These are phyloP conservation scores for Goffeauzyma gilvescens DNA, from an alignment of 768 basidiomycete species.

Conservation along the genomic window DNA sequence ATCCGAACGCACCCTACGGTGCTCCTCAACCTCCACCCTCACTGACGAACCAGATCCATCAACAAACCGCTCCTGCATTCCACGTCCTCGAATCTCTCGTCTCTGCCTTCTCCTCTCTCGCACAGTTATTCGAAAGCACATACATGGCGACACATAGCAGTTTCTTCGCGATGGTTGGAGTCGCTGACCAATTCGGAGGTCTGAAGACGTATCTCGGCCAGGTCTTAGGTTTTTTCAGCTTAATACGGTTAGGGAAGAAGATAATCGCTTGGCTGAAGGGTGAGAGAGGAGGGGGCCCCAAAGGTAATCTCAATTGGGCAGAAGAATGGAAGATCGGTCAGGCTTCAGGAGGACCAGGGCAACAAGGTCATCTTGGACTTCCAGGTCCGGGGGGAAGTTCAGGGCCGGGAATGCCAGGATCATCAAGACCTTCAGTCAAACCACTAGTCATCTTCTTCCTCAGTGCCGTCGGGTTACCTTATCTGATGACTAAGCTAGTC, in stretches of 20 bases:
- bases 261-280: constrained; percentile 50
- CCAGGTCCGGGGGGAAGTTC: background rate
- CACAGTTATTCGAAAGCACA: constrained; percentile 92
- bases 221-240: constrained; percentile 76
- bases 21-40: constrained; percentile 37
- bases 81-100: constrained; percentile 84
- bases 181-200: constrained; percentile 83
- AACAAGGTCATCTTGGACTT: constrained; percentile 20
- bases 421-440: constrained; percentile 48
- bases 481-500: constrained; percentile 77
- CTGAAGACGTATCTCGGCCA: constrained; percentile 82
- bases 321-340: constrained; percentile 19
- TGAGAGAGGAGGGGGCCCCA: constrained; percentile 19
- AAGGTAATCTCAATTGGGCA: constrained; percentile 20
- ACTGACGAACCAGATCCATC: constrained; percentile 70
- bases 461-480: constrained; percentile 80
- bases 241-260: constrained; percentile 39
- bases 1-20: constrained; percentile 8
- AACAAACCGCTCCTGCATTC: constrained; percentile 80
- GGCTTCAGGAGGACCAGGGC: constrained; percentile 3
- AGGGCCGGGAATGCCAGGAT: too few species aligned
- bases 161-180: constrained; percentile 77
- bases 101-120: constrained; percentile 79
- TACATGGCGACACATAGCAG: constrained; percentile 93
- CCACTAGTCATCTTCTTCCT: constrained; percentile 84